Percentiles rank a stretch among this genome's conserved stretches.
phyloP scores from a whole-genome alignment of 108 stramenopile genomes.

The Cyclostephanos tholiformis region DNA sequence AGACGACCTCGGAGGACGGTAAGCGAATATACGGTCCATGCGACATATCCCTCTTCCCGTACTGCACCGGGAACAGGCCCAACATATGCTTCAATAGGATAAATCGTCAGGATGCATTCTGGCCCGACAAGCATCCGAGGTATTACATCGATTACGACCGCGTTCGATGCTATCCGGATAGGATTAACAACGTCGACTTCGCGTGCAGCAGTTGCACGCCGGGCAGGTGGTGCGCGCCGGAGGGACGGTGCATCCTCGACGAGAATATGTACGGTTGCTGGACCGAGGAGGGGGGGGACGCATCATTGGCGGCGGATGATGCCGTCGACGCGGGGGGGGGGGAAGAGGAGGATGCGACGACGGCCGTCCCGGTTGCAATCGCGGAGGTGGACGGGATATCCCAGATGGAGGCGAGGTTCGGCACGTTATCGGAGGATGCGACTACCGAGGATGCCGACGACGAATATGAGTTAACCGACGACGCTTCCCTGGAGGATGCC shows the following conservation, averaged over 20 bases:
- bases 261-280: conserved; percentile 44
- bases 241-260: conserved; percentile 55
- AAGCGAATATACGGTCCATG: conserved; percentile 34
- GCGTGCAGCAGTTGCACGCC: conserved; percentile 52
- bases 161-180: conserved; percentile 53
- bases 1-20: conserved; percentile 6
- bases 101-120: conserved; percentile 57
- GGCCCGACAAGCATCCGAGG: conserved; percentile 53
- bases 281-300: conserved; percentile 4
- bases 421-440: too few relatives aligned
- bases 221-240: conserved; percentile 48
- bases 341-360: not conserved
- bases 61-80: conserved; percentile 38
- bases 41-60: conserved; percentile 51
- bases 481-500: too few relatives aligned
- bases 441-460: not conserved
- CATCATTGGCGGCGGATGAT: too few relatives aligned
- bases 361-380: not conserved
- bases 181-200: conserved; percentile 40
- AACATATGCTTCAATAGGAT: conserved; percentile 56
- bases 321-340: not conserved
- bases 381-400: too few relatives aligned
- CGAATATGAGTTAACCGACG: too few relatives aligned
- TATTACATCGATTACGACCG: conserved; percentile 59
- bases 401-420: not conserved